Evolutionary conservation across 2,329 filamentous ascomycete genomes (phyloP).

Genomic region (Colletotrichum costaricense): DNA sequence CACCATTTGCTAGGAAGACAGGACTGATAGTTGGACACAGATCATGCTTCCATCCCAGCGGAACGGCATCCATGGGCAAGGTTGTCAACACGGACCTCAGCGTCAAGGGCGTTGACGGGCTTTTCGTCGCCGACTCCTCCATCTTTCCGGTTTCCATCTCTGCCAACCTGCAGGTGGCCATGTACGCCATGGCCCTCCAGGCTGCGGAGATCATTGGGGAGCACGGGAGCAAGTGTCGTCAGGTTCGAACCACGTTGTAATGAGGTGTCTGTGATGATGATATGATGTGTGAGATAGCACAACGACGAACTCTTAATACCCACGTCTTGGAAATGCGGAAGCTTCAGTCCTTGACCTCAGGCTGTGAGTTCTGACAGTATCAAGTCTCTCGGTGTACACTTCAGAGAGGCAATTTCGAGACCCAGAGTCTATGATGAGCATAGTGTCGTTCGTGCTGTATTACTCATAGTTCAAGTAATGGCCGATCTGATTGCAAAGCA

Average conservation of each 20-base stretch:
- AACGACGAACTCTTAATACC: background rate
- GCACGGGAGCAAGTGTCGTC: background rate
- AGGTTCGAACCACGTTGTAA: background rate
- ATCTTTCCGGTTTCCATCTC: conserved; percentile 46
- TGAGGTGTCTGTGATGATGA: background rate
- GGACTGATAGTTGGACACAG: background rate
- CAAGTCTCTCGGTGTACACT: no score
- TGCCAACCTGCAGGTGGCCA: conserved; percentile 57
- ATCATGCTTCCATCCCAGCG: conserved; percentile 41
- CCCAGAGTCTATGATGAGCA: background rate
- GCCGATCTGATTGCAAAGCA: background rate
- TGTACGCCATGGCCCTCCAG: conserved; percentile 69
- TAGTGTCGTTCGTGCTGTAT: background rate
- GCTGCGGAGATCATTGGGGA: conserved; percentile 65
- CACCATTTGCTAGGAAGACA: no score
- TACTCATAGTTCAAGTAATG: background rate
- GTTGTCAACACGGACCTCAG: conserved; percentile 44
- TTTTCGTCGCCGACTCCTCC: conserved; percentile 50
- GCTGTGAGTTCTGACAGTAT: background rate
- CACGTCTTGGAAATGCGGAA: background rate
- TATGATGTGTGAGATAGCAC: background rate
- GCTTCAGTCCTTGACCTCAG: background rate
- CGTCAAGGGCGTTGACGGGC: conserved; percentile 48
- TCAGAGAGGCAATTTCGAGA: no score
- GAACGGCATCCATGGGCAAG: conserved; percentile 47